A percentile compares a stretch with the other conserved stretches of the same genome.
phyloP scores from a whole-genome alignment of 2,329 filamentous ascomycete species.

The Westerdykella aurantiaca region DNA sequence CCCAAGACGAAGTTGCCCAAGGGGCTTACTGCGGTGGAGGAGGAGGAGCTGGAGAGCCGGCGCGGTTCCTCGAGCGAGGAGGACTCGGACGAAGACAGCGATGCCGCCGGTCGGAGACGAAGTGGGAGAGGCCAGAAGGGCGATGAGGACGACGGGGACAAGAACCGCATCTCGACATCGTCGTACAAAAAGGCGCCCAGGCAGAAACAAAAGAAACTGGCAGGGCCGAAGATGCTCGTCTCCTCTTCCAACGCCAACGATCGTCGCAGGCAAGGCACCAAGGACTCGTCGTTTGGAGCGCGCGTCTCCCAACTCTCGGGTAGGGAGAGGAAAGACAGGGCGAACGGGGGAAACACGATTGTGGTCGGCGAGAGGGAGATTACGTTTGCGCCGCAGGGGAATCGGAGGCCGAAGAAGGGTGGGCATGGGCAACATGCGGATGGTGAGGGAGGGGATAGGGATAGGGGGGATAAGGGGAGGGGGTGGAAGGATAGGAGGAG shows the following conservation, averaged over 20 bases:
- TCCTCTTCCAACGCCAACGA: constrained; percentile 43
- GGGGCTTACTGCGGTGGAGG: constrained; percentile 55
- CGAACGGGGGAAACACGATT: constrained; percentile 17
- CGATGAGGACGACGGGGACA: constrained; percentile 20
- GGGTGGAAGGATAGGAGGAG: constrained; percentile 55
- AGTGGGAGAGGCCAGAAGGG: neutral
- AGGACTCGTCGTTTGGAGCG: constrained; percentile 54
- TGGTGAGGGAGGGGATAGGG: constrained; percentile 24
- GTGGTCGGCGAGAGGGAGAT: constrained; percentile 56
- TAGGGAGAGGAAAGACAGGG: constrained; percentile 22
- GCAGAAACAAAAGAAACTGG: constrained; percentile 27
- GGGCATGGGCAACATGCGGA: constrained; percentile 11
- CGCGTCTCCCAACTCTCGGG: constrained; percentile 43
- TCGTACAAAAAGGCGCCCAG: constrained; percentile 57
- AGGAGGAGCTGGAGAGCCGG: constrained; percentile 49
- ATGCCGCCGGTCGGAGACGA: constrained; percentile 17
- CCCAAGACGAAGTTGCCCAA: constrained; percentile 37
- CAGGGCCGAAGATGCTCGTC: constrained; percentile 18
- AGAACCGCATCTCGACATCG: constrained; percentile 55
- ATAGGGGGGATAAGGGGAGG: constrained; percentile 10
- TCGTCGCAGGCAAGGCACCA: constrained; percentile 40
- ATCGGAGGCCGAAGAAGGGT: constrained; percentile 28
- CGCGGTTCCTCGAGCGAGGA: constrained; percentile 34
- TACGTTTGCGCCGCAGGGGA: constrained; percentile 63
- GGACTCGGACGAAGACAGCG: constrained; percentile 25